A percentile compares a stretch with the other conserved stretches of the same genome.
Evolutionary conservation across 129 eudicot genomes (phyloP).

Genomic region (Flaveria brownii): DNA sequence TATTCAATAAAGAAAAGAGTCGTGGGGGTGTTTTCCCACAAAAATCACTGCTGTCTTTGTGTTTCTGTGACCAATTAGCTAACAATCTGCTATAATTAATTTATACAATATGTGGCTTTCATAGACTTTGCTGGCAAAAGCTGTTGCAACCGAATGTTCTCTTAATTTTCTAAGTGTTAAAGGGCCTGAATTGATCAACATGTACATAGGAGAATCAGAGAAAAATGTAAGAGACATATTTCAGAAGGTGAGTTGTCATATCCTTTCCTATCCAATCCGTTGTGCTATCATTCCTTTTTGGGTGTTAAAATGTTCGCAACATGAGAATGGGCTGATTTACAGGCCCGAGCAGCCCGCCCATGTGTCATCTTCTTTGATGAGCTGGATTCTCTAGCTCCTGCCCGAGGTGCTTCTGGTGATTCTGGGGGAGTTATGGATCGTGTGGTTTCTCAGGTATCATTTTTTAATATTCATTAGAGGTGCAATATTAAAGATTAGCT

Average conservation of each 20-base stretch:
- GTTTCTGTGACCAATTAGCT: too few species aligned
- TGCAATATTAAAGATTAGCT: not conserved
- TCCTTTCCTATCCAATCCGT: slow-evolving; percentile 6
- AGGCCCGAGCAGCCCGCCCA: slow-evolving; percentile 99
- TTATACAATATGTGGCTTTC: slow-evolving; percentile 2
- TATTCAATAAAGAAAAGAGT: too few species aligned
- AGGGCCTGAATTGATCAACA: slow-evolving; percentile 97
- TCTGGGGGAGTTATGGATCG: slow-evolving; percentile 99
- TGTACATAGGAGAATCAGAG: slow-evolving; percentile 99
- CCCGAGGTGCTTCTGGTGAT: slow-evolving; percentile 99
- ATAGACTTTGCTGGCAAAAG: slow-evolving; percentile 94
- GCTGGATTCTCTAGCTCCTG: slow-evolving; percentile 98
- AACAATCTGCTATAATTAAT: not conserved
- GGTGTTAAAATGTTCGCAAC: slow-evolving; percentile 17
- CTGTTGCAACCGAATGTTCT: slow-evolving; percentile 99
- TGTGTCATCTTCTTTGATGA: slow-evolving; percentile 98
- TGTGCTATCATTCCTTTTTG: slow-evolving; percentile 2
- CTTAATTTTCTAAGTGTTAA: slow-evolving; percentile 92
- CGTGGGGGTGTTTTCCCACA: too few species aligned
- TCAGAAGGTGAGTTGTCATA: slow-evolving; percentile 63
- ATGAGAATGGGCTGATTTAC: slow-evolving; percentile 35
- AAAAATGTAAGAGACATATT: slow-evolving; percentile 94
- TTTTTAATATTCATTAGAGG: not conserved
- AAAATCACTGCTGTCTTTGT: too few species aligned
- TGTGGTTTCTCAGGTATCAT: slow-evolving; percentile 84